A percentile compares a stretch with the other conserved stretches of the same genome.
Conservation (phyloP, 495 filamentous ascomycete genomes). For the Letharia columbiana region DNA sequence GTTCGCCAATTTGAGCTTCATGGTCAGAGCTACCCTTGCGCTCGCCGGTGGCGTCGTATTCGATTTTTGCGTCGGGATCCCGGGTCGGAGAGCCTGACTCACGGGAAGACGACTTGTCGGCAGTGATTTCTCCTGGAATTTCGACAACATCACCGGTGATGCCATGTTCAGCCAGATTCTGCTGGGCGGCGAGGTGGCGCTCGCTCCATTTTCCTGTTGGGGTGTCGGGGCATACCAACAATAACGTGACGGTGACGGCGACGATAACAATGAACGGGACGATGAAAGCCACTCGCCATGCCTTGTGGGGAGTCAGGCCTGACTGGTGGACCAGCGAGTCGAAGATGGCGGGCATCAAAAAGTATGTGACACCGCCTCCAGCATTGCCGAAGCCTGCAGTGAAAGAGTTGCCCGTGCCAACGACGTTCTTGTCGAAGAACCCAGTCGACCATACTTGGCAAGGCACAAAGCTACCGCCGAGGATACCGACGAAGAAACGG, state of each 20-base stretch:
- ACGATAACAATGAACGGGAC: conserved; percentile 75
- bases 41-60: conserved; percentile 31
- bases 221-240: conserved; percentile 73
- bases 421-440: conserved; percentile 93
- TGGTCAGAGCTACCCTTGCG: conserved; percentile 32
- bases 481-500: conserved; percentile 88
- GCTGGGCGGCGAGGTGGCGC: conserved; percentile 45
- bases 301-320: conserved; percentile 53
- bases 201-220: conserved; percentile 79
- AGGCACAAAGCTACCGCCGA: conserved; percentile 85
- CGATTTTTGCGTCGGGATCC: conserved; percentile 35
- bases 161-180: conserved; percentile 37
- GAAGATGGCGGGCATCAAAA: conserved; percentile 89
- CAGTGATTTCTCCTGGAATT: conserved; percentile 47
- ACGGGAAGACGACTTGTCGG: conserved; percentile 36
- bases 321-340: conserved; percentile 60
- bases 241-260: conserved; percentile 53
- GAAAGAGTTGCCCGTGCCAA: conserved; percentile 83
- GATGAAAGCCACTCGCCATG: conserved; percentile 80
- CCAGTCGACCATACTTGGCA: conserved; percentile 95
- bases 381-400: conserved; percentile 83
- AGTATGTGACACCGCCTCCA: conserved; percentile 80
- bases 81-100: conserved; percentile 27
- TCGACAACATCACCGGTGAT: conserved; percentile 40
- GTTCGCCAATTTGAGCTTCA: conserved; percentile 45